phyloP scores from a whole-genome alignment of 2,329 filamentous ascomycete species.

The Venturia carpophila region DNA sequence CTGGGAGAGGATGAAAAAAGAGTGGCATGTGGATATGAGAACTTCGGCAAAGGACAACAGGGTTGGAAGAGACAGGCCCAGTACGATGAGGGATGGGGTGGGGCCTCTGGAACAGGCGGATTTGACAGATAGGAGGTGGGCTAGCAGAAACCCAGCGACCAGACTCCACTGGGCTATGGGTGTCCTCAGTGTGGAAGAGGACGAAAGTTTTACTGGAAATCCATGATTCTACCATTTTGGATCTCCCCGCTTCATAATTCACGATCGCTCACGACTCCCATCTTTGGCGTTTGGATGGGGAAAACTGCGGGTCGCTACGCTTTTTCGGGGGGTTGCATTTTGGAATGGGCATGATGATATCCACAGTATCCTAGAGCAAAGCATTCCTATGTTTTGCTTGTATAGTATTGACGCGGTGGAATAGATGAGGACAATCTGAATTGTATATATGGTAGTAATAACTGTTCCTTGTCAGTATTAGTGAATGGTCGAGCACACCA shows the following conservation, averaged over 20 bases:
- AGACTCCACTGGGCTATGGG: conserved; percentile 17
- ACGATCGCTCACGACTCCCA: background rate
- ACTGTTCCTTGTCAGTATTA: background rate
- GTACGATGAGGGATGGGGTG: background rate
- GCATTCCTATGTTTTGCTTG: background rate
- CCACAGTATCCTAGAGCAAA: conserved; percentile 5
- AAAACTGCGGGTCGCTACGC: background rate
- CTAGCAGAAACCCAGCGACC: conserved; percentile 1
- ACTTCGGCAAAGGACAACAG: background rate
- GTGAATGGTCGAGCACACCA: too few species aligned
- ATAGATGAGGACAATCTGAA: background rate
- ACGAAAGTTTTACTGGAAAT: background rate
- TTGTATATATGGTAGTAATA: conserved; percentile 1
- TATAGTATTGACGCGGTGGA: background rate
- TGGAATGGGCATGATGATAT: conserved; percentile 7
- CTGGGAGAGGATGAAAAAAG: conserved; percentile 49
- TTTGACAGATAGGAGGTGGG: conserved; percentile 7
- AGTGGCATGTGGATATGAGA: conserved; percentile 25
- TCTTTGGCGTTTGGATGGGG: background rate
- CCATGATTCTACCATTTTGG: background rate
- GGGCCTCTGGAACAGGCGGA: background rate
- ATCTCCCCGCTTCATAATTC: background rate
- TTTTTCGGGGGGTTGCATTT: background rate
- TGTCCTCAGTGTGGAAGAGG: conserved; percentile 16
- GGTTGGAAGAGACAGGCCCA: background rate